A percentile compares a stretch with the other conserved stretches of the same genome.
These are phyloP conservation scores for Geotrichum bryndzae DNA, from an alignment of 1,139 yeast species.

Conservation along the genomic window DNA sequence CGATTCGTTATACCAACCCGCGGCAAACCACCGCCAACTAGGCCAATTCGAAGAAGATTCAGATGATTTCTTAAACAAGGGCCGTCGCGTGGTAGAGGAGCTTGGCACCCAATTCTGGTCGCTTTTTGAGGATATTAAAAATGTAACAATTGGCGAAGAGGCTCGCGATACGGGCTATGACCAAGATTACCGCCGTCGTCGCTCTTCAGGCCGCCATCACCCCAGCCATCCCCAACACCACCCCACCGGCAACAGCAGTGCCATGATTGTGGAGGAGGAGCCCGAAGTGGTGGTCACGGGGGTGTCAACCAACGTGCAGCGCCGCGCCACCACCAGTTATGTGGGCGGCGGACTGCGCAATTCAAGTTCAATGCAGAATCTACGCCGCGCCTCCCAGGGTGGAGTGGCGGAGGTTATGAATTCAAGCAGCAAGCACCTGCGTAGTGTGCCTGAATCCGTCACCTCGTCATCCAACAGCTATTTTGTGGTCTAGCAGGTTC, in stretches of 20 bases:
- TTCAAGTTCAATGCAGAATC: neutral
- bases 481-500: neutral
- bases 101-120: constrained; percentile 36
- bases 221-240: neutral
- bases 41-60: neutral
- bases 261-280: neutral
- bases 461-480: neutral
- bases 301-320: neutral
- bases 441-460: neutral
- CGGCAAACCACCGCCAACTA: neutral
- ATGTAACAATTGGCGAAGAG: constrained; percentile 32
- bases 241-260: neutral
- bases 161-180: constrained; percentile 19
- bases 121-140: constrained; percentile 33
- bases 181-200: neutral
- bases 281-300: neutral
- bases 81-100: constrained; percentile 34
- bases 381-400: neutral
- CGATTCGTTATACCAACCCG: neutral
- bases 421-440: neutral
- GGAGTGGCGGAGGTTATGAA: neutral
- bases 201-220: neutral
- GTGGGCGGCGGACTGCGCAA: neutral
- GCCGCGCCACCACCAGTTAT: neutral
- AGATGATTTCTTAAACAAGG: constrained; percentile 22